Percentiles rank a stretch among this genome's conserved stretches.
Evolutionary conservation across 2,329 filamentous ascomycete genomes (phyloP).

Genomic region (Chrysoporthe austroafricana): DNA sequence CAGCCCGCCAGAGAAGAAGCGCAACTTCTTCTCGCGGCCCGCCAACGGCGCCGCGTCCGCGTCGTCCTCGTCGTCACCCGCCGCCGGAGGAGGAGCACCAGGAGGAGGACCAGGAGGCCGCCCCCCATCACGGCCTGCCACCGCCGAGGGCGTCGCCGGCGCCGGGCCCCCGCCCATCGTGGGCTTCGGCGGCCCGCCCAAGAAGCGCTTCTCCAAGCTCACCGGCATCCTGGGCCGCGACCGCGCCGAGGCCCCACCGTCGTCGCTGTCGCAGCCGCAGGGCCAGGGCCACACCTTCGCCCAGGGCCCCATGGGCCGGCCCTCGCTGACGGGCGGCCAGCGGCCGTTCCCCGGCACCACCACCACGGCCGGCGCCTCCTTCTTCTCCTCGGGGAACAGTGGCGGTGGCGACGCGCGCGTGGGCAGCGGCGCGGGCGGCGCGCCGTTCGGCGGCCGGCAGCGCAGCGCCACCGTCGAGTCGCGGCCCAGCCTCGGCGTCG

Average conservation of each 20-base stretch:
- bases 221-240: constrained; percentile 38
- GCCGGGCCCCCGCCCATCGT: constrained; percentile 23
- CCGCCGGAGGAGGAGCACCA: no score
- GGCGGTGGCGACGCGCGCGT: no score
- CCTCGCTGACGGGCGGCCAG: constrained; percentile 31
- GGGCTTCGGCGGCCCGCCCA: constrained; percentile 35
- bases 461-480: constrained; percentile 33
- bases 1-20: constrained; percentile 34
- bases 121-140: constrained; percentile 22
- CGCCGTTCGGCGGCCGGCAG: constrained; percentile 17
- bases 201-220: constrained; percentile 52
- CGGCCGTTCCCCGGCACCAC: constrained; percentile 14
- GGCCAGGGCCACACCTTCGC: constrained; percentile 17
- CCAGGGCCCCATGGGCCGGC: constrained; percentile 30
- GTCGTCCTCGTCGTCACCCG: constrained; percentile 19
- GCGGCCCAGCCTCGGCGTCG: constrained; percentile 20
- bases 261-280: constrained; percentile 16
- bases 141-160: constrained; percentile 17
- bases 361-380: no score
- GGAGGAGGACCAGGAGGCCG: no score
- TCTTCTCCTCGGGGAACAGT: no score
- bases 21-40: constrained; percentile 35
- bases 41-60: constrained; percentile 29
- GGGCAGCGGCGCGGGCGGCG: neutral
- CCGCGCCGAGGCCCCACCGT: constrained; percentile 19